Evolutionary conservation across 192 early-diverging fungal genomes (phyloP).

Genomic region (Backusella australiensis): DNA sequence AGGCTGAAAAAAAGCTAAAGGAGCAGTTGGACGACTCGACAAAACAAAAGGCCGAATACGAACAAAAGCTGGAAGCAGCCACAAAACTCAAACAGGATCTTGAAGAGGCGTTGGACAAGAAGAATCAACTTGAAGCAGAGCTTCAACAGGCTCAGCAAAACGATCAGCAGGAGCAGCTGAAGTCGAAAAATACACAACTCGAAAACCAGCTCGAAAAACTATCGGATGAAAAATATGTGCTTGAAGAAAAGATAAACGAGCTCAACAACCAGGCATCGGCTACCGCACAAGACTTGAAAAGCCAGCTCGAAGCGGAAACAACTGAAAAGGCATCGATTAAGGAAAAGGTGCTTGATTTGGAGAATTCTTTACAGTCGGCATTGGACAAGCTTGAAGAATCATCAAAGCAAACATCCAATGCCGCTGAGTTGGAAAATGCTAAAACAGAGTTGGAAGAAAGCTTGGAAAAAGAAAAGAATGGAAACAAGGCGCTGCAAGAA

Average conservation of each 20-base stretch:
- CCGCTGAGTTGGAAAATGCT: neutral
- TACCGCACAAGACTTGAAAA: neutral
- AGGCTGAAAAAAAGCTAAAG: constrained; percentile 18
- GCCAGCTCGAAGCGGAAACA: neutral
- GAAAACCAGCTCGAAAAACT: neutral
- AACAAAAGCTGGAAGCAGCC: constrained; percentile 13
- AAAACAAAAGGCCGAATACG: constrained; percentile 26
- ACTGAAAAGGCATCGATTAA: neutral
- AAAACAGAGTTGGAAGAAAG: neutral
- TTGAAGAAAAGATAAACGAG: neutral
- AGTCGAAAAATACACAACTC: neutral
- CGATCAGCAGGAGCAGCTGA: neutral
- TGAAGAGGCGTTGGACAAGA: neutral
- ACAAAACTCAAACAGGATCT: neutral
- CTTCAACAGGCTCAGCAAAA: neutral
- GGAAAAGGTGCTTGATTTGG: neutral
- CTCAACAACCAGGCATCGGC: neutral
- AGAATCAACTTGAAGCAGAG: neutral
- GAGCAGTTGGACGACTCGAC: constrained; percentile 18
- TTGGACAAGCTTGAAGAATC: neutral
- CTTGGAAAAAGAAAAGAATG: neutral
- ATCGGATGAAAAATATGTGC: neutral
- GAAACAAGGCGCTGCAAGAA: neutral
- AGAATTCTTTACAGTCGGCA: constrained; percentile 1
- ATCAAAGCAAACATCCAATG: neutral